Evolutionary conservation across 441 rosid species (phyloP).

Genomic region (Jatropha multifida): DNA sequence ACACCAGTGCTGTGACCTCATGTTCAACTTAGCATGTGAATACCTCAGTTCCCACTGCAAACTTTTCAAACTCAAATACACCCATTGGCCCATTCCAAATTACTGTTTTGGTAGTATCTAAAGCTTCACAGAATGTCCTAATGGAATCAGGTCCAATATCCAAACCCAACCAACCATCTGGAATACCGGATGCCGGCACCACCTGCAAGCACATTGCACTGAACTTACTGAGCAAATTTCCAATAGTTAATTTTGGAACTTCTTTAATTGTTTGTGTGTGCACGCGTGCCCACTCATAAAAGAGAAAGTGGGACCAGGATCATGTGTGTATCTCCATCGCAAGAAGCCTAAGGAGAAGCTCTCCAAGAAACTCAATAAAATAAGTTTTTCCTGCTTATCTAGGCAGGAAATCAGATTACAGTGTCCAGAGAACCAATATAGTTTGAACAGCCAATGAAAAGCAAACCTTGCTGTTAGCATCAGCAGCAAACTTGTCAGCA

Average conservation of each 20-base stretch:
- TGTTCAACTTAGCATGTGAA: background rate
- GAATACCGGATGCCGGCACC: slow-evolving; percentile 74
- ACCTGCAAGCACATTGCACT: slow-evolving; percentile 43
- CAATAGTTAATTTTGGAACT: background rate
- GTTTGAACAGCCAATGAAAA: background rate
- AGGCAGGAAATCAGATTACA: background rate
- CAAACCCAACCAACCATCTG: slow-evolving; percentile 98
- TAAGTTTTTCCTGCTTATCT: background rate
- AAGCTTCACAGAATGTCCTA: slow-evolving; percentile 63
- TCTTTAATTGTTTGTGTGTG: background rate
- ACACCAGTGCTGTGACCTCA: background rate
- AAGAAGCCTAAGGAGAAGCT: background rate
- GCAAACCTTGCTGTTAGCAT: slow-evolving; percentile 86
- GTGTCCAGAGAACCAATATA: background rate
- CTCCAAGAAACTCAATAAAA: background rate
- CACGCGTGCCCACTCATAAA: background rate
- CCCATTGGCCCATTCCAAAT: slow-evolving; percentile 99
- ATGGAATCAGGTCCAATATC: slow-evolving; percentile 90
- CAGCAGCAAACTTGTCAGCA: slow-evolving; percentile 84
- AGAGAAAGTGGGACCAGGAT: too few relatives aligned
- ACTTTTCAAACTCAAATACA: slow-evolving; percentile 86
- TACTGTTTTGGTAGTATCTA: slow-evolving; percentile 73
- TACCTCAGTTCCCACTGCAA: slow-evolving; percentile 92
- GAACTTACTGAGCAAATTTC: slow-evolving; percentile 7
- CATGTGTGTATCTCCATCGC: background rate